Base-by-base conservation (phyloP, 345 rosid species). In the Salix suchowensis region DNA sequence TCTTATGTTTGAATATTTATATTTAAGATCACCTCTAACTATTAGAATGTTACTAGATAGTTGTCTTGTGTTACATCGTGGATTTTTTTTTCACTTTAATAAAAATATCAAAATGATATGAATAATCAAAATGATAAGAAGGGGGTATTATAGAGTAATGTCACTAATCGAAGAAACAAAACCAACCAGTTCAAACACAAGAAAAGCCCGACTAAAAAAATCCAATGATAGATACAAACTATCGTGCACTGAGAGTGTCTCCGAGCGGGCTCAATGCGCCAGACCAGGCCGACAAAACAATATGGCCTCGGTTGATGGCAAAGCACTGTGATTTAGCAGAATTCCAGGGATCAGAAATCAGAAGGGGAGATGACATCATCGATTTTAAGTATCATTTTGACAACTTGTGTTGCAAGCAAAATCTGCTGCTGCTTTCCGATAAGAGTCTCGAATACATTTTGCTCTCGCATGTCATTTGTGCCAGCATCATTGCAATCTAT, bases 391-490 rank as follows among this genome's bases (percentile, higher is more conserved):
- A 96, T 92, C 99, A 96, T 96, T 87, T 96, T 96, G 48, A 96
- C 98, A 65, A 96, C 99, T 81, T 96, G 98, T 12, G 98, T 96
- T n/a, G 99, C 98, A 46, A 96, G 91, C 66, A 96, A 82, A 67
- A 93, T 90, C 88, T 96, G 99, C 83, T 93, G 98, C 85, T 96
- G 94, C 88, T 94, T 94, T 68, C 99, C 99, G 4, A 94, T 96
- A 86, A 92, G 80, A n/a, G 97, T 91, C 88, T 94, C 98, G 32
- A 94, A 96, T 26, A 96, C 98, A 30, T 91, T 81, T 75, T 94
- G 99, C 79, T 94, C 91, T 8, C 89, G 82, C 98, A 96, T 94
- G 84, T 96, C 92, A 58, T 92, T 94, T n/a, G 98, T 94, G 61
- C 99, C 99, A 7, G 83, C 91, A 32, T 96, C 98, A 69, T 96